Evolutionary conservation across 192 early-diverging fungal genomes (phyloP).

Genomic region (Linderina pennispora): DNA sequence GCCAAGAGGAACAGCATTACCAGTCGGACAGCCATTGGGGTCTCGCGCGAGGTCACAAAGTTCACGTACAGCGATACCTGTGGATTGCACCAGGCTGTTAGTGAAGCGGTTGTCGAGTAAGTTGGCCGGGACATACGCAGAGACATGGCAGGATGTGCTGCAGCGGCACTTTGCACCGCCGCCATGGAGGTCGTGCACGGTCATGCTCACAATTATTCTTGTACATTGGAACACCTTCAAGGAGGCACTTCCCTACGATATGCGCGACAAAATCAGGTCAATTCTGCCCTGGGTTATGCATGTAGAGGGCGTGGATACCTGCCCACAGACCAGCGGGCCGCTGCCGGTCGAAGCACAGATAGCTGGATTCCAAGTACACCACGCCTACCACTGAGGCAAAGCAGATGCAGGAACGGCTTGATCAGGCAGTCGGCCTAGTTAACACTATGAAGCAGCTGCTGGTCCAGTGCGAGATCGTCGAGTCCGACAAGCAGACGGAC

Average conservation of each 20-base stretch:
- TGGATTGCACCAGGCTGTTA: no score
- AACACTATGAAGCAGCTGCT: conserved; percentile 16
- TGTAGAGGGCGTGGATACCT: conserved; percentile 12
- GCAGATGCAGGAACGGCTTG: conserved; percentile 9
- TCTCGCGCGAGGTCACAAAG: conserved; percentile 17
- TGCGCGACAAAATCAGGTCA: conserved; percentile 3
- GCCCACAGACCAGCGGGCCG: conserved; percentile 10
- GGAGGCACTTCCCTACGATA: conserved; percentile 7
- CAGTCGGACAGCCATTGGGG: conserved; percentile 5
- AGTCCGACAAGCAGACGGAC: conserved; percentile 13
- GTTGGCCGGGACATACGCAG: conserved; percentile 8
- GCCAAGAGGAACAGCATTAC: neutral
- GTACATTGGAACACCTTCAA: conserved; percentile 21
- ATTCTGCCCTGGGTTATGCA: conserved; percentile 37
- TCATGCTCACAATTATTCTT: conserved; percentile 21
- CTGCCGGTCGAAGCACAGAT: no score
- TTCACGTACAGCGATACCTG: conserved; percentile 14
- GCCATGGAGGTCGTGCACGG: conserved; percentile 33
- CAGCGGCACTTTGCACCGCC: conserved; percentile 9
- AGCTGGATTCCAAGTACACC: no score
- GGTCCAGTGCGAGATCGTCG: conserved; percentile 23
- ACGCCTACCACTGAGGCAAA: no score
- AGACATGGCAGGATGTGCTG: neutral
- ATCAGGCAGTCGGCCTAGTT: conserved; percentile 18
- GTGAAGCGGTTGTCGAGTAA: no score